These are phyloP conservation scores for Acanthamoeba sp. DNA, from an alignment of 208 protist species.

Conservation along the genomic window DNA sequence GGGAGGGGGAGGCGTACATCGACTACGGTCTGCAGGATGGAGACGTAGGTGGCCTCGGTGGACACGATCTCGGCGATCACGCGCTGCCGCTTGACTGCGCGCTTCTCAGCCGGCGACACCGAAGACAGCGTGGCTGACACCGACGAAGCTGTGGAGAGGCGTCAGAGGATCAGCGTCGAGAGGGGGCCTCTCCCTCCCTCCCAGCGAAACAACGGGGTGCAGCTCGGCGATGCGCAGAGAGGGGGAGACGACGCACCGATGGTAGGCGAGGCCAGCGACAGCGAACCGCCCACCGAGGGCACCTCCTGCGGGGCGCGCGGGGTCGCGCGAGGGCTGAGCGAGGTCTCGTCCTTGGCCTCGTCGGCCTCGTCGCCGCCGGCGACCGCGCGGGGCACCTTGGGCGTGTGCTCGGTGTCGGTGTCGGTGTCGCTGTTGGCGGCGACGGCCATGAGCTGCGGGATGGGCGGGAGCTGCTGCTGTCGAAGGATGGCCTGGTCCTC, in stretches of 20 bases:
- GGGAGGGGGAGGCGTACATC: neutral
- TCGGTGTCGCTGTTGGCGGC: neutral
- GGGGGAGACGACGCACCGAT: neutral
- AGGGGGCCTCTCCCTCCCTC: too few relatives aligned
- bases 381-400: neutral
- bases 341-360: neutral
- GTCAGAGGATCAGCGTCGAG: too few relatives aligned
- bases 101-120: slow-evolving; percentile 57
- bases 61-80: slow-evolving; percentile 71
- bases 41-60: slow-evolving; percentile 61
- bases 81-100: slow-evolving; percentile 22
- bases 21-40: slow-evolving; percentile 51
- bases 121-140: neutral
- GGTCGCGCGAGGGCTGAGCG: neutral
- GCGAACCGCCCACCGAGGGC: neutral
- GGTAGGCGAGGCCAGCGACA: neutral
- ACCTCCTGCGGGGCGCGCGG: neutral
- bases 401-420: neutral
- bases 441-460: neutral
- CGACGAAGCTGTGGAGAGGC: neutral
- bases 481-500: slow-evolving; percentile 42
- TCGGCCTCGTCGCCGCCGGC: neutral
- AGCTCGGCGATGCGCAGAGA: too few relatives aligned
- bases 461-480: neutral
- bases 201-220: too few relatives aligned